Percentiles rank a stretch among this genome's conserved stretches.
phyloP scores from a whole-genome alignment of 2,329 filamentous ascomycete species.

The Colletotrichum higginsianum region DNA sequence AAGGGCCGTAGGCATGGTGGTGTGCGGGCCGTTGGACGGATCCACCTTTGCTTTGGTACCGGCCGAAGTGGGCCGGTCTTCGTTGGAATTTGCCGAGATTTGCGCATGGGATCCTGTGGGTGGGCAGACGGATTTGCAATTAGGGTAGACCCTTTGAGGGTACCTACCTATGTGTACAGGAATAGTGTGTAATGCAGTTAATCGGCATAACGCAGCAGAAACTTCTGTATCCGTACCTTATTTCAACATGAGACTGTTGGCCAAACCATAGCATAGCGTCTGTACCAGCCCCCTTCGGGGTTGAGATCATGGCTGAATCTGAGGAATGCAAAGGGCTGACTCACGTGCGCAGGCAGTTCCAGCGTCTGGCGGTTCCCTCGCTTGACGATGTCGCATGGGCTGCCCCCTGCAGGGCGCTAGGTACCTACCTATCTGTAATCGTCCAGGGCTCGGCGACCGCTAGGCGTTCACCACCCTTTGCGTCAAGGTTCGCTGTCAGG shows the following conservation, averaged over 20 bases:
- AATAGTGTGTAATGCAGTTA: no score
- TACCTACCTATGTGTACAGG: no score
- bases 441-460: constrained; percentile 20
- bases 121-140: not conserved
- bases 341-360: constrained; percentile 21
- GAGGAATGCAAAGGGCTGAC: constrained; percentile 20
- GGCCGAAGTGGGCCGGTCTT: constrained; percentile 1
- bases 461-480: constrained; percentile 3
- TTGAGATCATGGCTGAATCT: constrained; percentile 12
- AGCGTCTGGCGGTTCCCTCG: constrained; percentile 22
- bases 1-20: constrained; percentile 2
- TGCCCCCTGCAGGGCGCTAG: constrained; percentile 16
- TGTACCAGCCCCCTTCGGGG: not conserved
- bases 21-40: not conserved
- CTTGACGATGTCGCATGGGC: constrained; percentile 10
- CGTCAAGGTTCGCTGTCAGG: constrained; percentile 24
- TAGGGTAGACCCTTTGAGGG: constrained; percentile 12
- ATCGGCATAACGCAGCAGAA: constrained; percentile 5
- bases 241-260: constrained; percentile 26
- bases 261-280: constrained; percentile 26
- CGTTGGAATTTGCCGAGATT: not conserved
- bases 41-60: not conserved
- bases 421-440: no score
- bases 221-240: not conserved
- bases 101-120: constrained; percentile 4